Conservation (phyloP, 768 basidiomycete genomes). For the Boletus rubroflammeus region DNA sequence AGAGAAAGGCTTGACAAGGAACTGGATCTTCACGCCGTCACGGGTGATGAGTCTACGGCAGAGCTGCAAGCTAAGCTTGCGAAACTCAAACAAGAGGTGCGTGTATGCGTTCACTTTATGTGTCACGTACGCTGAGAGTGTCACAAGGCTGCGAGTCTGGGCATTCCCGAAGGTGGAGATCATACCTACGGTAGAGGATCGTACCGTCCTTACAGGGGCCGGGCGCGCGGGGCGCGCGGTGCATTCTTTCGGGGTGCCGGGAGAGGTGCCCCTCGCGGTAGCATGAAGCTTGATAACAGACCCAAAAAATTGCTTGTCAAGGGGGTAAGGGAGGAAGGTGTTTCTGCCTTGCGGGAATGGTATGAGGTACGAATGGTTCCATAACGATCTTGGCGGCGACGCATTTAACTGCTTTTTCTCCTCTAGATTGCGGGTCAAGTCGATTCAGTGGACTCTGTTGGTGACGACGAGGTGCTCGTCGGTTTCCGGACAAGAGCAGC, state of each 20-base stretch:
- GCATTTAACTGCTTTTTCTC: conserved; percentile 5
- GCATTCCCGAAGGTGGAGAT: conserved; percentile 51
- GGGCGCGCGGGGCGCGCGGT: conserved; percentile 55
- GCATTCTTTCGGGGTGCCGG: conserved; percentile 57
- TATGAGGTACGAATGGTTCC: conserved; percentile 56
- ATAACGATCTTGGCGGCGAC: not conserved
- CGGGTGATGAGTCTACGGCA: conserved; percentile 52
- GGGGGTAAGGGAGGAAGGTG: conserved; percentile 51
- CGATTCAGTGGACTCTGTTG: conserved; percentile 56
- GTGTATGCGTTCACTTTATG: conserved; percentile 18
- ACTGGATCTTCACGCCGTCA: conserved; percentile 58
- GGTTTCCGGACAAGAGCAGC: conserved; percentile 66
- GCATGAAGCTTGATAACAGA: conserved; percentile 89
- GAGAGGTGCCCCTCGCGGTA: conserved; percentile 65
- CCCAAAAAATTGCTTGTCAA: conserved; percentile 78
- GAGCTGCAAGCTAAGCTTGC: conserved; percentile 72
- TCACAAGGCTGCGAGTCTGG: conserved; percentile 68
- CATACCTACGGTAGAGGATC: conserved; percentile 33
- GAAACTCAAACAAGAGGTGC: conserved; percentile 75
- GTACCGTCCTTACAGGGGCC: conserved; percentile 68
- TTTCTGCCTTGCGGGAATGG: conserved; percentile 73
- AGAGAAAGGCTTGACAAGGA: conserved; percentile 77
- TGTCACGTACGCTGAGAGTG: conserved; percentile 6
- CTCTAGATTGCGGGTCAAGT: conserved; percentile 64
- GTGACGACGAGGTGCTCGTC: conserved; percentile 59